A percentile compares a stretch with the other conserved stretches of the same genome.
These are phyloP conservation scores for Lolium multiflorum DNA, from an alignment of 176 grass and related monocot genomes.

Conservation along the genomic window DNA sequence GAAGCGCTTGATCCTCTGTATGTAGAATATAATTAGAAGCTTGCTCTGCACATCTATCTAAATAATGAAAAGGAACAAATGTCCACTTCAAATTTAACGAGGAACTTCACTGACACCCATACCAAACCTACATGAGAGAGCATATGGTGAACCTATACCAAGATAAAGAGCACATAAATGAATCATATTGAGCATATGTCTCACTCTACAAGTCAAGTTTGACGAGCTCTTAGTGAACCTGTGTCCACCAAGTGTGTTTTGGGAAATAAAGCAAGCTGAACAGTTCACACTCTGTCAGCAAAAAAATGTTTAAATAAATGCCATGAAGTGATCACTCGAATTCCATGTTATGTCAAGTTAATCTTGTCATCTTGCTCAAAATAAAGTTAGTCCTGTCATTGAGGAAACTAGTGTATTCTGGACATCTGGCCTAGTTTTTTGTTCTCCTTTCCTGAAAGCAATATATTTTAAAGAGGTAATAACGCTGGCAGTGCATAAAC, in stretches of 20 bases:
- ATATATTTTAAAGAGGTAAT: neutral
- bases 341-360: neutral
- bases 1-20: neutral
- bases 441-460: neutral
- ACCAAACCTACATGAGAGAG: neutral
- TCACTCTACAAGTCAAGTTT: neutral
- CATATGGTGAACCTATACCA: neutral
- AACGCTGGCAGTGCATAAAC: too few species aligned
- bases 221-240: neutral
- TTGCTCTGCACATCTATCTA: neutral
- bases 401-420: neutral
- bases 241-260: neutral
- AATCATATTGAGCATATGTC: neutral
- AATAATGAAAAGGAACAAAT: conserved; percentile 7
- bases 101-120: neutral
- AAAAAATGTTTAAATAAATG: neutral
- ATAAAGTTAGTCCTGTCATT: neutral
- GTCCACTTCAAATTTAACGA: neutral
- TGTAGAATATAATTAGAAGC: neutral
- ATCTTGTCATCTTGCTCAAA: neutral
- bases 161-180: neutral
- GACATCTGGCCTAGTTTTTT: neutral
- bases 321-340: neutral
- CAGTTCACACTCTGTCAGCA: neutral
- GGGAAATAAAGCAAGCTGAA: neutral